Evolutionary conservation across 805 yeast species (phyloP).

Genomic region (Jamesozyma gamospora): DNA sequence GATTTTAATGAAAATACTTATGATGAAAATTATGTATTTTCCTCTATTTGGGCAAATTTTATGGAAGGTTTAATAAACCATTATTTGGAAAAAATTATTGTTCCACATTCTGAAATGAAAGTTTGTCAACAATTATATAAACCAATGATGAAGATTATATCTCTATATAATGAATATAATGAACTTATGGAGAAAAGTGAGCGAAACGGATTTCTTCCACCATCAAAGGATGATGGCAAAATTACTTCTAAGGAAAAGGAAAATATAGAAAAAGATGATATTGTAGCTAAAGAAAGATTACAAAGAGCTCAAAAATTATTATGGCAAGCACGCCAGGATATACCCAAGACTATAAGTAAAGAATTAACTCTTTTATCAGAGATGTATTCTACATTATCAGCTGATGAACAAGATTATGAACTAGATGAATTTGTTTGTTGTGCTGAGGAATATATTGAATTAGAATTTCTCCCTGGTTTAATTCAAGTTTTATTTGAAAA

Average conservation of each 20-base stretch:
- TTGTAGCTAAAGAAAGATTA: constrained; percentile 20
- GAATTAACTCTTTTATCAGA: constrained; percentile 28
- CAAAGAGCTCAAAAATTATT: constrained; percentile 25
- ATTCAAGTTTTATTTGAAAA: constrained; percentile 25
- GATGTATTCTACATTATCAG: constrained; percentile 29
- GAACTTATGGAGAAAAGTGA: constrained; percentile 30
- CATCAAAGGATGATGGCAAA: neutral
- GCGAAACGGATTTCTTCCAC: constrained; percentile 26
- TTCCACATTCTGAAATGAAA: constrained; percentile 29
- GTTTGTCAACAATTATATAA: constrained; percentile 30
- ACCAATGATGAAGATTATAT: constrained; percentile 31
- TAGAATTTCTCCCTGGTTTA: constrained; percentile 27
- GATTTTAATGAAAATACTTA: constrained; percentile 24
- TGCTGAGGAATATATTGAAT: constrained; percentile 31
- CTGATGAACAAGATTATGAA: constrained; percentile 31
- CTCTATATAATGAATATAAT: constrained; percentile 28
- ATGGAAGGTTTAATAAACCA: constrained; percentile 32
- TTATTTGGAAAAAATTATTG: constrained; percentile 27
- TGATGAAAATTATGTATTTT: constrained; percentile 29
- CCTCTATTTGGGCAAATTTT: constrained; percentile 32
- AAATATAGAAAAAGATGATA: constrained; percentile 6
- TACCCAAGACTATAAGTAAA: constrained; percentile 29
- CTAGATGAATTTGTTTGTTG: constrained; percentile 30
- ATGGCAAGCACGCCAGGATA: constrained; percentile 29
- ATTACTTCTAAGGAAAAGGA: neutral